phyloP scores from a whole-genome alignment of 345 rosid genomes.

The Barbarea vulgaris region DNA sequence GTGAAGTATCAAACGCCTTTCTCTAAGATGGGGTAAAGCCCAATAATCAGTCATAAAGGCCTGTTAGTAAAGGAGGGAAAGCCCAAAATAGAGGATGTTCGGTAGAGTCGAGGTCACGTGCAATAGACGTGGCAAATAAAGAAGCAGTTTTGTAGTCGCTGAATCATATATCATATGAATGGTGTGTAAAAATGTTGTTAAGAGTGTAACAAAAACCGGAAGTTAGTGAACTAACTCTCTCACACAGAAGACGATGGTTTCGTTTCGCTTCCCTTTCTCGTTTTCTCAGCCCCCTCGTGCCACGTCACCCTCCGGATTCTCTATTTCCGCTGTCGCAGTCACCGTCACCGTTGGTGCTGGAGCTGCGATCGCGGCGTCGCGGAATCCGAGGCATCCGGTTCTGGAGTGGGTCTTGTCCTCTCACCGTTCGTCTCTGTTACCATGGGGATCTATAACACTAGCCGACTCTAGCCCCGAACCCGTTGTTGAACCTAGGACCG shows the following conservation, averaged over 20 bases:
- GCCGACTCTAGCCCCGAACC: constrained; percentile 56
- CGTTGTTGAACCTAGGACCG: constrained; percentile 63
- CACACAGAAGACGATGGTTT: constrained; percentile 51
- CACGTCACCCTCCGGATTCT: constrained; percentile 37
- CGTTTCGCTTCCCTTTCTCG: constrained; percentile 82
- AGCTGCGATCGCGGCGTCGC: constrained; percentile 51
- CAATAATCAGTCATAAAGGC: background rate
- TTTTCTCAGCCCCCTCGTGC: constrained; percentile 66
- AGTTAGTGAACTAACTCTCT: constrained; percentile 9
- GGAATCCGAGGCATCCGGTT: constrained; percentile 42
- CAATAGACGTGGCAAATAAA: constrained; percentile 13
- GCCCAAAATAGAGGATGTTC: constrained; percentile 5
- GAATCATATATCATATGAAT: constrained; percentile 21
- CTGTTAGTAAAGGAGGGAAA: background rate
- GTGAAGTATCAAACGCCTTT: background rate
- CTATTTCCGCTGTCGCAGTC: constrained; percentile 43
- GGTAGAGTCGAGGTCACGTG: constrained; percentile 19
- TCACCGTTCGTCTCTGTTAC: constrained; percentile 40
- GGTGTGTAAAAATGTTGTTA: constrained; percentile 15
- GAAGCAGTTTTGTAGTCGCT: constrained; percentile 13
- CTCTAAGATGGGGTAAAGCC: background rate
- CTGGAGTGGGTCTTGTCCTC: constrained; percentile 48
- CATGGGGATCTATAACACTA: constrained; percentile 70
- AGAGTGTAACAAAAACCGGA: background rate
- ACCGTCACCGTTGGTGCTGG: constrained; percentile 46